Evolutionary conservation across 306 rosid genomes (phyloP), one percentile per base, ranked within the genome.

Genomic region (Styphnolobium japonicum): DNA sequence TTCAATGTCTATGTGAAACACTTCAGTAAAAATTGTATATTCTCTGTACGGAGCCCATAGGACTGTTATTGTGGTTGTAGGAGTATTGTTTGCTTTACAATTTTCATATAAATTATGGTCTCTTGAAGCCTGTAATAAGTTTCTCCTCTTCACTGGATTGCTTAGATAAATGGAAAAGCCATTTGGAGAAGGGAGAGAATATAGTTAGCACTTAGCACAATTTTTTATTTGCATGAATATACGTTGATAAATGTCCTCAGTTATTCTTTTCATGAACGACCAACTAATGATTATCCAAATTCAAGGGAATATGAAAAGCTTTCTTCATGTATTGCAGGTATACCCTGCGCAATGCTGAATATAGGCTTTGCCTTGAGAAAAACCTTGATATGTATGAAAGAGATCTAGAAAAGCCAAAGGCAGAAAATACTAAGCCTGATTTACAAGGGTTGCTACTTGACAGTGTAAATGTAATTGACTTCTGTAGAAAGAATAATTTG

Each of bases 321-420:
- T 78, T 79, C 62, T 73, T 69, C 42, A 5, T 53, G 14, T 58
- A 40, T 80, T 86, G 67, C 86, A 95, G 98, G 81, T 95, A 95
- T 84, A 95, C 98, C 16, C 70, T 95, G 77, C 92, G 94, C 14
- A 95, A 95, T 86, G 98, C 95, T 57, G 98, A 95, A 78, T 95
- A 87, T 77, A 90, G 98, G 87, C 97, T 95, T 71, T 95, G 96
- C 69, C 90, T 92, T 19, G 97, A 95, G 84, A 89, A 77, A 81
- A 95, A 90, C 57, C 87, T 92, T 29, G 92, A 89, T 75, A 66
- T 81, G 56, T 69, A 71, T 71, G 96, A 89, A 61, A 82, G 74
- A 21, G 87, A 87, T 81, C 60, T 69, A 48, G 97, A 90, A 43
- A 88, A 80, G 51, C 84, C 82, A 71, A 84, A 45, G 75, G 62